Evolutionary conservation across 352 stramenopile species (phyloP).

Genomic region (Phytophthora syringae): DNA sequence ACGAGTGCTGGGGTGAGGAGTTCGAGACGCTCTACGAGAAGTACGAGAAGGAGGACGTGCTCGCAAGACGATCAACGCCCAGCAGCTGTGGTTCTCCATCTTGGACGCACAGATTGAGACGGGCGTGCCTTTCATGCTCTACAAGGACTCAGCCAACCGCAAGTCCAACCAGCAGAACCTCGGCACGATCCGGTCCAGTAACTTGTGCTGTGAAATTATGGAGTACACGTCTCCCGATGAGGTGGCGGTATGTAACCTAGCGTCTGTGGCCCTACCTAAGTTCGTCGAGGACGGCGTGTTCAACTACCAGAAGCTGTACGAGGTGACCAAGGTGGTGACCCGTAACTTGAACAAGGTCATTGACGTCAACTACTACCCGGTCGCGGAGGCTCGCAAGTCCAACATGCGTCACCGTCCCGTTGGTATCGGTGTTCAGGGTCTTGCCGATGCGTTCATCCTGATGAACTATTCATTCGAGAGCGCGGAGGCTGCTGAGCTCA

Average conservation of each 20-base stretch:
- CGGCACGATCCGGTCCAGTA: constrained; percentile 99
- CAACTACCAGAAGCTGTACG: constrained; percentile 96
- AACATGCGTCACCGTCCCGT: constrained; percentile 99
- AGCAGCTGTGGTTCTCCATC: constrained; percentile 99
- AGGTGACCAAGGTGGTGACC: constrained; percentile 97
- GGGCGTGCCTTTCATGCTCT: constrained; percentile 99
- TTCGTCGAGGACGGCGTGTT: constrained; percentile 93
- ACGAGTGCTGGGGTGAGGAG: constrained; percentile 94
- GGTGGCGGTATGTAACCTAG: constrained; percentile 99
- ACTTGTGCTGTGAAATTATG: constrained; percentile 99
- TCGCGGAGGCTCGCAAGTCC: constrained; percentile 85
- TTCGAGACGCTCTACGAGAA: constrained; percentile 96
- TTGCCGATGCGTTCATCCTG: constrained; percentile 98
- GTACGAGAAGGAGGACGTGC: constrained; percentile 97
- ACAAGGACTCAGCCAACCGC: constrained; percentile 98
- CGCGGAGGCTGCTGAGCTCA: constrained; percentile 90
- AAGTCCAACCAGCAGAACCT: constrained; percentile 99
- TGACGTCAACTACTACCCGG: constrained; percentile 99
- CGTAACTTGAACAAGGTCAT: constrained; percentile 99
- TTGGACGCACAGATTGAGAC: constrained; percentile 99
- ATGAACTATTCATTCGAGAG: constrained; percentile 98
- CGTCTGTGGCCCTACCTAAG: constrained; percentile 96
- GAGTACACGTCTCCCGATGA: constrained; percentile 98
- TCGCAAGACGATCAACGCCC: constrained; percentile 96
- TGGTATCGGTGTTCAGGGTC: constrained; percentile 98